phyloP scores from a whole-genome alignment of 495 filamentous ascomycete species.

The Penicillium fimorum region DNA sequence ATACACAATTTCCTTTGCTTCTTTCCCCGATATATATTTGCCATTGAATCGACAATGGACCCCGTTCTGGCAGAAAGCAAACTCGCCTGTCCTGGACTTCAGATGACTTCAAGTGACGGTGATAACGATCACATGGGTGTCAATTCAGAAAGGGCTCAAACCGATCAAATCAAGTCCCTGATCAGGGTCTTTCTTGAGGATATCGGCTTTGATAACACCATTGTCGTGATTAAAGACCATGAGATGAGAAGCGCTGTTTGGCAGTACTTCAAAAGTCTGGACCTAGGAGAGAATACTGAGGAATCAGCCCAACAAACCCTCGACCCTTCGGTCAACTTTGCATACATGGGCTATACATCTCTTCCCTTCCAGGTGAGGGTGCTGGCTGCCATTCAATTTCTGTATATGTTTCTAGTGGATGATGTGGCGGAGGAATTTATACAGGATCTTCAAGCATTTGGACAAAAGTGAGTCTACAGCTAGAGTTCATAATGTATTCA shows the following conservation, averaged over 20 bases:
- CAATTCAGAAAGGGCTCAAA: background rate
- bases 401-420: background rate
- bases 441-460: background rate
- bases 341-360: background rate
- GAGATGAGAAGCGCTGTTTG: background rate
- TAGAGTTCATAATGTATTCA: background rate
- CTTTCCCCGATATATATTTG: too few species aligned
- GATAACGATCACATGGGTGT: background rate
- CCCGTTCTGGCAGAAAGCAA: background rate
- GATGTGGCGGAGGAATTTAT: background rate
- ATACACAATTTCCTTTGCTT: too few species aligned
- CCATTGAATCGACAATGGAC: background rate
- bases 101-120: background rate
- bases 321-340: background rate
- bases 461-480: background rate
- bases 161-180: background rate
- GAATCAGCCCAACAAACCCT: background rate
- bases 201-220: background rate
- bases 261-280: background rate
- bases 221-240: background rate
- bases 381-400: background rate
- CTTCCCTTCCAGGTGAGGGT: background rate
- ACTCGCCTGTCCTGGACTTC: background rate
- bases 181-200: background rate
- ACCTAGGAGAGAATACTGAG: background rate